Conservation (phyloP, 2,329 filamentous ascomycete species). For the Coniochaeta sp. region DNA sequence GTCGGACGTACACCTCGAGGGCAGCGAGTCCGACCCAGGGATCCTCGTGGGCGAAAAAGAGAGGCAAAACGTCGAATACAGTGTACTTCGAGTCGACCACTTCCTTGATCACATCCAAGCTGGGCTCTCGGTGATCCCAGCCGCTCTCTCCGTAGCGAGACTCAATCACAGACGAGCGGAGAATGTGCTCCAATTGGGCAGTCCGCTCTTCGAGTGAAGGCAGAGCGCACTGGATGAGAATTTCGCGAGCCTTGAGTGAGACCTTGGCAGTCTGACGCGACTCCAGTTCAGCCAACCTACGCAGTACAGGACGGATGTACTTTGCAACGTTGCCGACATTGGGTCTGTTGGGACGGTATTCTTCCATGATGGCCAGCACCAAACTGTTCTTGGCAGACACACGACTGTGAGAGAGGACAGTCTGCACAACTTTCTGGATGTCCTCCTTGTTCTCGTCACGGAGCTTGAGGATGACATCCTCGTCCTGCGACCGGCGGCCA, state of each 20-base stretch:
- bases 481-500: slow-evolving; percentile 75
- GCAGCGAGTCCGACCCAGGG: slow-evolving; percentile 91
- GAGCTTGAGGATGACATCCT: slow-evolving; percentile 87
- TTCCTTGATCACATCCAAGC: slow-evolving; percentile 87
- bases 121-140: slow-evolving; percentile 92
- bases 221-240: slow-evolving; percentile 93
- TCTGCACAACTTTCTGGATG: slow-evolving; percentile 75
- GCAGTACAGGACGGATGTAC: slow-evolving; percentile 74
- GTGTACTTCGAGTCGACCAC: slow-evolving; percentile 98
- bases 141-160: slow-evolving; percentile 96
- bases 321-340: slow-evolving; percentile 82
- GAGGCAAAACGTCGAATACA: slow-evolving; percentile 89
- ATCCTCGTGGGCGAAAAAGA: slow-evolving; percentile 92
- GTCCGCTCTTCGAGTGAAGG: slow-evolving; percentile 93
- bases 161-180: slow-evolving; percentile 90
- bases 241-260: slow-evolving; percentile 90
- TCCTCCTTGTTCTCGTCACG: slow-evolving; percentile 97
- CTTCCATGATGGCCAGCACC: slow-evolving; percentile 81
- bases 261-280: slow-evolving; percentile 85
- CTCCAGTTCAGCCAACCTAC: slow-evolving; percentile 85
- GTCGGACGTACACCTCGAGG: slow-evolving; percentile 91
- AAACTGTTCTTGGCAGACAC: slow-evolving; percentile 92
- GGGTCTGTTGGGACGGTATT: slow-evolving; percentile 92
- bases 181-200: slow-evolving; percentile 96
- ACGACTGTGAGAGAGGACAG: slow-evolving; percentile 86